Conservation (phyloP, 352 stramenopile genomes). For the Pythium myriotylum region DNA sequence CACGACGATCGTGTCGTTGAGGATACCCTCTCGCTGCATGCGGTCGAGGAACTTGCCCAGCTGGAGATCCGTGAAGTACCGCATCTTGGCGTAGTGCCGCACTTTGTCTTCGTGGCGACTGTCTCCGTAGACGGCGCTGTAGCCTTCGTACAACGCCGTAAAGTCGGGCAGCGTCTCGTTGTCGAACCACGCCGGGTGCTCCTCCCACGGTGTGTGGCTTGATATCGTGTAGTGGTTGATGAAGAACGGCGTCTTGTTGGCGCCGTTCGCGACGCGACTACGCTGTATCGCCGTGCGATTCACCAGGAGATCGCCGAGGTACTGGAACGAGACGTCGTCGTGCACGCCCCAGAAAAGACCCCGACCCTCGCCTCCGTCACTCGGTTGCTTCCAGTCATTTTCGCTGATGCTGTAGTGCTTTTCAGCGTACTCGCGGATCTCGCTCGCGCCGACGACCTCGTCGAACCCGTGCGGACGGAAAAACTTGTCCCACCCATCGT, state of each 20-base stretch:
- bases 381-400: constrained; percentile 27
- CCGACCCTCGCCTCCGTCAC: constrained; percentile 15
- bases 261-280: constrained; percentile 19
- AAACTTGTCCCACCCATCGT: constrained; percentile 58
- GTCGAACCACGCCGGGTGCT: constrained; percentile 41
- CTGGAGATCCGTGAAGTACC: constrained; percentile 51
- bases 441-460: constrained; percentile 35
- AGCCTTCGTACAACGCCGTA: constrained; percentile 16
- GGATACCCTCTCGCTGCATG: constrained; percentile 40
- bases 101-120: constrained; percentile 20
- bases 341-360: constrained; percentile 49
- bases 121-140: constrained; percentile 1
- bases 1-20: constrained; percentile 61
- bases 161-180: constrained; percentile 43
- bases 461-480: constrained; percentile 53
- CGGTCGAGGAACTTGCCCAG: constrained; percentile 56
- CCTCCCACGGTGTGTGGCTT: constrained; percentile 46
- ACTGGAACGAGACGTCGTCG: constrained; percentile 32
- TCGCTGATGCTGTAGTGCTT: constrained; percentile 35
- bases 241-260: constrained; percentile 55
- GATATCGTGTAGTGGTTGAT: constrained; percentile 66
- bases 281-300: constrained; percentile 50
- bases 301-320: constrained; percentile 47
- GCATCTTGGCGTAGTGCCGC: constrained; percentile 50
- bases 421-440: constrained; percentile 18